A percentile compares a stretch with the other conserved stretches of the same genome.
Conservation (phyloP, 192 early-diverging fungal genomes). For the Mortierella hygrophila region DNA sequence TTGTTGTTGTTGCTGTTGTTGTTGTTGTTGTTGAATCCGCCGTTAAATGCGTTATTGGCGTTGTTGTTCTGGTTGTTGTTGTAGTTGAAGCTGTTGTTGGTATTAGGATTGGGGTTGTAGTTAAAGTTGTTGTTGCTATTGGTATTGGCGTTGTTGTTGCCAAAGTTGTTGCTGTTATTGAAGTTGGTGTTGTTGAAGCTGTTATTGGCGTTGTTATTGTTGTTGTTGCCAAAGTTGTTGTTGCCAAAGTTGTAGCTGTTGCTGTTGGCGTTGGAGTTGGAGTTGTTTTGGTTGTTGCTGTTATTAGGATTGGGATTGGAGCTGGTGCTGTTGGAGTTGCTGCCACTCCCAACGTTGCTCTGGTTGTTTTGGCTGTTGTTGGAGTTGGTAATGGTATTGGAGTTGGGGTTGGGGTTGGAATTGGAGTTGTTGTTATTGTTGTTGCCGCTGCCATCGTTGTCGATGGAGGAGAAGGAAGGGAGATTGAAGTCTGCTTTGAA, state of each 20-base stretch:
- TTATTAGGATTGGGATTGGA: background rate
- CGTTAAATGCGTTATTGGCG: background rate
- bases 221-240: background rate
- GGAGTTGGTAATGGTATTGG: background rate
- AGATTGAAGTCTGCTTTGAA: slow-evolving; percentile 21
- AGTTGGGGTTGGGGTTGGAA: background rate
- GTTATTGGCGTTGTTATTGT: background rate
- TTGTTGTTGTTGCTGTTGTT: background rate
- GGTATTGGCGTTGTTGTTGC: background rate
- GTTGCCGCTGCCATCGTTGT: background rate
- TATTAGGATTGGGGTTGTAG: slow-evolving; percentile 3
- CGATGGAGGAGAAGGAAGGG: background rate
- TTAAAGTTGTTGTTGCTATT: background rate
- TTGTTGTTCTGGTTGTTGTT: background rate
- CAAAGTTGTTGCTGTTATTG: background rate
- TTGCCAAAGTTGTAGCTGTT: background rate
- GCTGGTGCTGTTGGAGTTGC: background rate
- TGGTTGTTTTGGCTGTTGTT: background rate
- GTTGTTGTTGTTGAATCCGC: background rate
- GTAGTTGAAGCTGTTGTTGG: background rate
- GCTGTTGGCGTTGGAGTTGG: background rate
- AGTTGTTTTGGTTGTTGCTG: background rate
- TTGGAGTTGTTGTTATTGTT: background rate
- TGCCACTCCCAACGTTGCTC: background rate
- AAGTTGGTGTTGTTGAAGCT: background rate